These are phyloP conservation scores for Rhododendron griersonianum DNA, from an alignment of 148 eudicot genomes.

Conservation along the genomic window DNA sequence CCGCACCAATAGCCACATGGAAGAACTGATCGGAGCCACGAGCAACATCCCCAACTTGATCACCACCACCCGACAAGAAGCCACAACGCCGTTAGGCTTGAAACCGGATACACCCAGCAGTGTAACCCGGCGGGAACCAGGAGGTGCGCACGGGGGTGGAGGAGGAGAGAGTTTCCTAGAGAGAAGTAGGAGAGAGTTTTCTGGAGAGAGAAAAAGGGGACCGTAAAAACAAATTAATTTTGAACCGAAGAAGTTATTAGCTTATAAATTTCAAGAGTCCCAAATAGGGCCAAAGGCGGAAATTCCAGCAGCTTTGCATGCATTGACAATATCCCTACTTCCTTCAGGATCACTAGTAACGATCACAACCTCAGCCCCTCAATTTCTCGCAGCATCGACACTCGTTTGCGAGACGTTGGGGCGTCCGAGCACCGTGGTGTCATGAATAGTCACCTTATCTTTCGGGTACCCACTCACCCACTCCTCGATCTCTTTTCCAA, in stretches of 20 bases:
- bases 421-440: conserved; percentile 22
- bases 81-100: no score
- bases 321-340: conserved; percentile 43
- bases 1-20: no score
- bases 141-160: no score
- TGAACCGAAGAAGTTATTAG: not conserved
- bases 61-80: no score
- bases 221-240: no score
- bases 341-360: conserved; percentile 51
- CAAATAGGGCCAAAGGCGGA: conserved; percentile 54
- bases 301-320: conserved; percentile 39
- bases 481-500: conserved; percentile 16
- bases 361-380: conserved; percentile 39
- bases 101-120: no score
- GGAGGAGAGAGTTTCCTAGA: no score
- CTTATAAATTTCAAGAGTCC: conserved; percentile 29
- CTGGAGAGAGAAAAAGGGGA: no score
- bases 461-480: conserved; percentile 8
- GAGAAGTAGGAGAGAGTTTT: no score
- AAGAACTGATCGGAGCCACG: no score
- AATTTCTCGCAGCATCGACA: conserved; percentile 31
- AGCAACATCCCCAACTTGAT: no score
- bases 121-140: no score
- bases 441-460: conserved; percentile 16
- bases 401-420: conserved; percentile 40